These are phyloP conservation scores for Pichia deserticola DNA, from an alignment of 805 yeast species.

Conservation along the genomic window DNA sequence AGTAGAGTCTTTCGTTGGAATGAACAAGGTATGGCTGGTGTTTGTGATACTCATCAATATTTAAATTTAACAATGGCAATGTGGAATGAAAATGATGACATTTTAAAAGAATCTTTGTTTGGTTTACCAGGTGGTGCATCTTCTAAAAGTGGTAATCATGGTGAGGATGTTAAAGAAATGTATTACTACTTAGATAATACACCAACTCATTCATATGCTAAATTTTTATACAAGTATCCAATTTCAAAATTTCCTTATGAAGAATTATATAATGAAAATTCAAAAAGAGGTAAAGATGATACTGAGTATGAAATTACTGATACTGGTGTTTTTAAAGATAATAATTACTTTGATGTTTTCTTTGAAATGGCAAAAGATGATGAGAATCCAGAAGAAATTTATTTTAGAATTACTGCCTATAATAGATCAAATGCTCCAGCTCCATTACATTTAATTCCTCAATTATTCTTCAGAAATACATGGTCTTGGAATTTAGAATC, in stretches of 20 bases:
- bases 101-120: conserved; percentile 77
- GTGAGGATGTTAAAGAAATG: conserved; percentile 87
- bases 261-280: conserved; percentile 61
- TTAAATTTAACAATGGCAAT: conserved; percentile 74
- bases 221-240: conserved; percentile 89
- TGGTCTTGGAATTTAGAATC: conserved; percentile 85
- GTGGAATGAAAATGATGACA: conserved; percentile 86
- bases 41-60: conserved; percentile 73
- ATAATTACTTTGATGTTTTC: conserved; percentile 77
- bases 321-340: conserved; percentile 63
- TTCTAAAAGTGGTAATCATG: conserved; percentile 67
- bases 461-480: conserved; percentile 75
- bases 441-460: conserved; percentile 84
- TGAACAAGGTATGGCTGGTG: conserved; percentile 91
- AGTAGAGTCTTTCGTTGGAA: conserved; percentile 90
- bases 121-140: conserved; percentile 83
- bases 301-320: conserved; percentile 79
- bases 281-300: conserved; percentile 56
- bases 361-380: conserved; percentile 87
- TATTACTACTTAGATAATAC: conserved; percentile 85
- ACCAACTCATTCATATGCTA: conserved; percentile 89
- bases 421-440: conserved; percentile 78
- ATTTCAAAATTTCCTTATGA: conserved; percentile 77
- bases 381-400: conserved; percentile 70
- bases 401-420: conserved; percentile 80